Base-by-base conservation (phyloP, 768 basidiomycete species). In the Coprinopsis marcescibilis region DNA sequence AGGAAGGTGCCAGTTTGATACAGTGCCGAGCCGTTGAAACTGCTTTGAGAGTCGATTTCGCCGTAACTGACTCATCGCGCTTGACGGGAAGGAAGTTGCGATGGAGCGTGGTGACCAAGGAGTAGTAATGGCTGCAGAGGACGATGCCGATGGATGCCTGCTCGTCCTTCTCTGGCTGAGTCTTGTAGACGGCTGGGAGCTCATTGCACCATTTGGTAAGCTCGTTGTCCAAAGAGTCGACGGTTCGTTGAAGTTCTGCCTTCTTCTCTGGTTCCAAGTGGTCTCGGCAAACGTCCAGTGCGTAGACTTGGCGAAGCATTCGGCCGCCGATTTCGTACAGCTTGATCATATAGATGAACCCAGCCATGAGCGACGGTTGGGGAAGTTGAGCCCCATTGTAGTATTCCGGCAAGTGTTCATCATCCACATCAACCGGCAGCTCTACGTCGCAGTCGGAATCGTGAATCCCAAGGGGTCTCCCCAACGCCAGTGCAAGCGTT, bases 361-460 rank as follows among this genome's bases (percentile, higher is more conserved):
- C 92, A 2, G 80, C 72, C 90, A 94, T 93, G 35, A 92, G 70
- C 4, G 86, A 78, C 24, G 77, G 78, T 35, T 71, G 73, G 20
- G 71, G 58, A 61, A 82, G 68, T 17, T 72, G 69, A 13, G 76
- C 79, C 14, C 85, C 85, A 23, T 70, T 73, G 61, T 82, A 87
- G 60, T 84, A 89, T 54, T 85, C 80, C 6, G 77, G 71, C 3
- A 93, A 65, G 52, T 76, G 60, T 41, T 86, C 87, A 60, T 95
- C 92, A 56, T 94, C 92, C 30, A 91, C 73, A 48, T 86, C 83
- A 29, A 83, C 75, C 3, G 92, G 92, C 43, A 83, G 69, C 60
- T 93, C 89, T 25, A 89, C 86, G 59, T 95, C 92, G 57, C 91
- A 92, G 61, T 95, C 92, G 10, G 81, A 72, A 64, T 95, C 92